phyloP scores from a whole-genome alignment of 306 rosid species.

The Leucaena leucocephala region DNA sequence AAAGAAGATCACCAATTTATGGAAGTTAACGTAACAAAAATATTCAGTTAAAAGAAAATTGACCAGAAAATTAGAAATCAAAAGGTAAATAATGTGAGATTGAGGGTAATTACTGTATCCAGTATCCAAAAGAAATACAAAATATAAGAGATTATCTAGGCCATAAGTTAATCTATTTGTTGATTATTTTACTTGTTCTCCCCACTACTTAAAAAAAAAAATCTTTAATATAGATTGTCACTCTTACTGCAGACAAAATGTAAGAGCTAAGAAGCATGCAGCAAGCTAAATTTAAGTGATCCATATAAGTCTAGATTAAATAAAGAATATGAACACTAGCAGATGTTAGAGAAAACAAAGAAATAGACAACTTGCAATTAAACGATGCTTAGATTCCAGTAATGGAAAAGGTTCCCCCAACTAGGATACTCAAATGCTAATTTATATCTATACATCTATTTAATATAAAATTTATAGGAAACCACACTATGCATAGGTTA shows the following conservation, averaged over 20 bases:
- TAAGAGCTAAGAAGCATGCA: background rate
- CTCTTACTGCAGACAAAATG: background rate
- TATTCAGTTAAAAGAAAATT: background rate
- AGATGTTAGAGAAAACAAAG: constrained; percentile 4
- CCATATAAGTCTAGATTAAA: background rate
- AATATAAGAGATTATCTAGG: background rate
- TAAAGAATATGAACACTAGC: constrained; percentile 1
- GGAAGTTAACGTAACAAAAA: background rate
- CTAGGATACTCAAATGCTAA: background rate
- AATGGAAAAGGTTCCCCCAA: background rate
- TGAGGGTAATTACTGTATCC: background rate
- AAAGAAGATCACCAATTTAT: background rate
- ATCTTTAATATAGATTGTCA: background rate
- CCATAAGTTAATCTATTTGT: constrained; percentile 5
- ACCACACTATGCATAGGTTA: too few species aligned
- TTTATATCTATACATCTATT: too few species aligned
- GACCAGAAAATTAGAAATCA: background rate
- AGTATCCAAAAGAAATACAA: background rate
- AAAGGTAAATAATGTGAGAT: background rate
- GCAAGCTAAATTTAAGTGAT: constrained; percentile 8
- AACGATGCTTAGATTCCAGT: background rate
- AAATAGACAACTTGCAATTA: constrained; percentile 11
- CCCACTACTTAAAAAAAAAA: too few species aligned
- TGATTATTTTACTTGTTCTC: constrained; percentile 7
- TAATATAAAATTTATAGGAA: background rate